Percentiles rank a stretch among this genome's conserved stretches.
Evolutionary conservation across 345 rosid genomes (phyloP).

Genomic region (Corchorus olitorius): DNA sequence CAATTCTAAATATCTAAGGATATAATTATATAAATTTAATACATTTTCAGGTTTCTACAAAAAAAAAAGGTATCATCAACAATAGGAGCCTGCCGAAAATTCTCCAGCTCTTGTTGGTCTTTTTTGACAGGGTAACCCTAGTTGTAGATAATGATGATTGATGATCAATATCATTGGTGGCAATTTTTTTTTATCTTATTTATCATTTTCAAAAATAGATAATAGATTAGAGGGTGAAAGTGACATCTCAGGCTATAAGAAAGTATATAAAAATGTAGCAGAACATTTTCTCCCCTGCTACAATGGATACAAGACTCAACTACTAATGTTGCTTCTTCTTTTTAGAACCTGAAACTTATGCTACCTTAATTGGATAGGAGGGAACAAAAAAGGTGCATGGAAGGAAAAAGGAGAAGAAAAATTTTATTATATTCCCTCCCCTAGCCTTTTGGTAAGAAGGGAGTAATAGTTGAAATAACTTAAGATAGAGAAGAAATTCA

Average conservation of each 20-base stretch:
- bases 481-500: background rate
- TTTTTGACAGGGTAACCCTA: background rate
- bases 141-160: background rate
- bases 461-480: background rate
- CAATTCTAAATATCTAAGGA: background rate
- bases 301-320: background rate
- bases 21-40: background rate
- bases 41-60: slow-evolving; percentile 6
- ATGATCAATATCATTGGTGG: background rate
- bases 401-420: background rate
- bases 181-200: too few species aligned
- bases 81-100: background rate
- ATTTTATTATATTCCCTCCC: background rate
- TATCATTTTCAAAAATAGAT: too few species aligned
- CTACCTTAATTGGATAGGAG: background rate
- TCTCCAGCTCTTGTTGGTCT: background rate
- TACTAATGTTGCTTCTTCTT: background rate
- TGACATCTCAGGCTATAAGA: background rate
- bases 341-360: background rate
- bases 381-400: background rate
- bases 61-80: background rate
- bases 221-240: background rate
- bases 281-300: background rate
- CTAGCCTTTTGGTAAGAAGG: background rate
- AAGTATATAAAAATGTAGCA: background rate